phyloP scores from a whole-genome alignment of 2,329 filamentous ascomycete genomes.

The Hymenoscyphus repandus region DNA sequence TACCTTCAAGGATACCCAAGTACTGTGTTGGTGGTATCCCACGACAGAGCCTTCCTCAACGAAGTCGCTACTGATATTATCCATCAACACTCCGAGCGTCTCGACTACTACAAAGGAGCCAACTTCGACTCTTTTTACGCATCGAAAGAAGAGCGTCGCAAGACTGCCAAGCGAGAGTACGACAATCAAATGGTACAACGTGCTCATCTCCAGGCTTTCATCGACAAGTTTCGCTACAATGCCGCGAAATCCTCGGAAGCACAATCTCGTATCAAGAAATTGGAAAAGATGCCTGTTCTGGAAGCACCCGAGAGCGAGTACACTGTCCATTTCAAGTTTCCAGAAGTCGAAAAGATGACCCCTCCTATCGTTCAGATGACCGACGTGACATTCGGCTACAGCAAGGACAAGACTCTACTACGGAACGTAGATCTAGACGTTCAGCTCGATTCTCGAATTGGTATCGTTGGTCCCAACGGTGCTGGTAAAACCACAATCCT shows the following conservation, averaged over 20 bases:
- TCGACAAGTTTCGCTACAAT: conserved; percentile 99
- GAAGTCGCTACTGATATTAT: conserved; percentile 99
- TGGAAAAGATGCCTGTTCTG: conserved; percentile 93
- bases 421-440: conserved; percentile 90
- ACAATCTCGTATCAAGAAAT: conserved; percentile 97
- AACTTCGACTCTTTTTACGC: conserved; percentile 98
- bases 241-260: conserved; percentile 98
- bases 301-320: conserved; percentile 91
- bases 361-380: conserved; percentile 98
- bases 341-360: conserved; percentile 94
- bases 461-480: conserved; percentile 98
- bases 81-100: conserved; percentile 91
- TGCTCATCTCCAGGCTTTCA: conserved; percentile 93
- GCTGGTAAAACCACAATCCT: conserved; percentile 98
- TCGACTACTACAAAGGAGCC: conserved; percentile 97
- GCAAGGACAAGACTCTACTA: conserved; percentile 70
- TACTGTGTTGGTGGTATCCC: conserved; percentile 91
- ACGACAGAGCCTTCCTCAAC: conserved; percentile 98
- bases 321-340: conserved; percentile 94
- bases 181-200: conserved; percentile 96
- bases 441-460: conserved; percentile 95
- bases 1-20: conserved; percentile 93
- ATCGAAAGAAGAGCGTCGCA: conserved; percentile 93
- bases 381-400: conserved; percentile 86
- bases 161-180: conserved; percentile 94